These are phyloP conservation scores for Phlebiopsis gigantea DNA, from an alignment of 768 basidiomycete species.

Conservation along the genomic window DNA sequence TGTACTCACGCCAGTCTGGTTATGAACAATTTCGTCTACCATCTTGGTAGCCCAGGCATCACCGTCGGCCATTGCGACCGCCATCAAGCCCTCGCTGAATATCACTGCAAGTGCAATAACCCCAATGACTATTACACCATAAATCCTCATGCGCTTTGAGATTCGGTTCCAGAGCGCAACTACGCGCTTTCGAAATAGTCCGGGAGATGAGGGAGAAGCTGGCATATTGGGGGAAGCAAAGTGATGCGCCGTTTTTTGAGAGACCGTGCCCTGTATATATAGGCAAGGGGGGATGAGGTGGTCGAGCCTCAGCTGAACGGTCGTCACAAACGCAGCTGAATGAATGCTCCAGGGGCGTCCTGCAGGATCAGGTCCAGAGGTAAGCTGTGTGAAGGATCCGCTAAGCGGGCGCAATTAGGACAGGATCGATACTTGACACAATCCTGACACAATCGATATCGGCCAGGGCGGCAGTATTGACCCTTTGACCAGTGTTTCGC, in stretches of 20 bases:
- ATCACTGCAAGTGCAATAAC: constrained; percentile 1
- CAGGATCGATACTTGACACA: background rate
- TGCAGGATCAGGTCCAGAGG: background rate
- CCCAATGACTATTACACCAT: background rate
- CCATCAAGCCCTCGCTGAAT: constrained; percentile 9
- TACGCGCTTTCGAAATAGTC: background rate
- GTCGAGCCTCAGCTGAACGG: background rate
- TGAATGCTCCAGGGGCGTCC: background rate
- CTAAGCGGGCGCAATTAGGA: background rate
- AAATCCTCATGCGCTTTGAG: background rate
- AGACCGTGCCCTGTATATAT: background rate
- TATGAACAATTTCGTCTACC: constrained; percentile 1
- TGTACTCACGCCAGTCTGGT: constrained; percentile 4
- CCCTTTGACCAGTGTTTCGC: too few species aligned
- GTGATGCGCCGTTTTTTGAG: background rate
- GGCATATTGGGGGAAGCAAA: background rate
- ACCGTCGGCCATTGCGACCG: background rate
- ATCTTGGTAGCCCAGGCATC: constrained; percentile 2
- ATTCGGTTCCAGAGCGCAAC: background rate
- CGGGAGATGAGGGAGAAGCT: background rate
- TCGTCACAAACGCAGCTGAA: background rate
- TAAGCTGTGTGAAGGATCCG: background rate
- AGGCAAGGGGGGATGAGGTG: too few species aligned
- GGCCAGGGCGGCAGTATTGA: background rate
- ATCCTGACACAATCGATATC: background rate